phyloP scores from a whole-genome alignment of 2,329 filamentous ascomycete species.

The Scleromitrula shiraiana region DNA sequence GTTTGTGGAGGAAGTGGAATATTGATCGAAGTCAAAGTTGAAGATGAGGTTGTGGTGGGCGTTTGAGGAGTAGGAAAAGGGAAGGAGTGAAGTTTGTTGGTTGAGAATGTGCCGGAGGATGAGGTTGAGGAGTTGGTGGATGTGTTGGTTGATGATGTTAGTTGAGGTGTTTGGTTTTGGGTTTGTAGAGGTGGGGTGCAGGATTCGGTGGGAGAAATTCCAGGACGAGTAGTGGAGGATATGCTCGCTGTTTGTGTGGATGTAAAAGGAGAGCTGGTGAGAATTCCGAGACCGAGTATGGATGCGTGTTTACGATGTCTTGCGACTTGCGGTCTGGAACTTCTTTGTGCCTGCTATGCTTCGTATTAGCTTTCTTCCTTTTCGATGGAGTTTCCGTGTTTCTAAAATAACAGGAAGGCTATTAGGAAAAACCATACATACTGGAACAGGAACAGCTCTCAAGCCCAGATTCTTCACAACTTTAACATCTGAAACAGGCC shows the following conservation, averaged over 20 bases:
- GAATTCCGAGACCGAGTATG: conserved; percentile 13
- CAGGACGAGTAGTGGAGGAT: neutral
- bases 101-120: neutral
- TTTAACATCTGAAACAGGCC: conserved; percentile 32
- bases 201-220: neutral
- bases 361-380: too few species aligned
- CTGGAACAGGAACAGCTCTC: conserved; percentile 15
- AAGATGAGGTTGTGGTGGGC: too few species aligned
- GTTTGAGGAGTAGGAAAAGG: neutral
- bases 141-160: too few species aligned
- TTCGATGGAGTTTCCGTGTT: neutral
- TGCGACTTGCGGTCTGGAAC: neutral
- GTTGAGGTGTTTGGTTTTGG: neutral
- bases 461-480: conserved; percentile 25
- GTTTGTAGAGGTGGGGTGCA: neutral
- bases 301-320: neutral
- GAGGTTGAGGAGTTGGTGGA: too few species aligned
- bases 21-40: too few species aligned
- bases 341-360: neutral
- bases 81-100: neutral
- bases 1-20: conserved; percentile 11
- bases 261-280: neutral
- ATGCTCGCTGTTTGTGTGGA: neutral
- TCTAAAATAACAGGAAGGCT: neutral
- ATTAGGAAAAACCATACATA: conserved; percentile 10